A percentile compares a stretch with the other conserved stretches of the same genome.
These are phyloP conservation scores for Leptomonas seymouri DNA, from an alignment of 208 protist species.

Conservation along the genomic window DNA sequence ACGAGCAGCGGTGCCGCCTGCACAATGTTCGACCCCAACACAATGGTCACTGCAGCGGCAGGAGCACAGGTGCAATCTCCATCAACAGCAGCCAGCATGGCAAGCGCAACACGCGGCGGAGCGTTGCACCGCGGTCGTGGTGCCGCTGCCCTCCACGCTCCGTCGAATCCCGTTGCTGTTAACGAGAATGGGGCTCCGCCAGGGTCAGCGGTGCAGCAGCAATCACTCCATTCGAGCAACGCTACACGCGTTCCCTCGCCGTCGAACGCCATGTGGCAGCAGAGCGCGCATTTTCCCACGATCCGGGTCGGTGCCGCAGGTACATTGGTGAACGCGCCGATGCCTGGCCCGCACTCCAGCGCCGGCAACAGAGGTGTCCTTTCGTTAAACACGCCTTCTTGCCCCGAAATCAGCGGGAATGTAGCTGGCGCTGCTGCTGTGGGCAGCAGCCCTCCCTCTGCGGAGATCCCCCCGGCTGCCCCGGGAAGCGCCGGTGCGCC, in stretches of 20 bases:
- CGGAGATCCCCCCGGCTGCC: neutral
- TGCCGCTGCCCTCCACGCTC: conserved; percentile 7
- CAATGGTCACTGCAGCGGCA: too few species aligned
- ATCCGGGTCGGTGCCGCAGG: conserved; percentile 11
- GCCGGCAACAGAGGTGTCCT: neutral
- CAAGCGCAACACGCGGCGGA: conserved; percentile 2
- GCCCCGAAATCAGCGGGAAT: neutral
- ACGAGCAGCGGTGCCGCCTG: conserved; percentile 12
- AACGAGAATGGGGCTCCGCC: too few species aligned
- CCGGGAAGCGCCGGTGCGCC: neutral
- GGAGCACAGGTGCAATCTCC: neutral
- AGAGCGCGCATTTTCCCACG: conserved; percentile 1
- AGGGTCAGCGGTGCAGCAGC: too few species aligned
- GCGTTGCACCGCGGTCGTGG: conserved; percentile 26
- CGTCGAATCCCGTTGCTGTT: neutral
- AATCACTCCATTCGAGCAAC: too few species aligned
- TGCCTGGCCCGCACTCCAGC: neutral
- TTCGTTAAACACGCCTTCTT: neutral
- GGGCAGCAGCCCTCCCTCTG: neutral
- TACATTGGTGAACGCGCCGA: conserved; percentile 11
- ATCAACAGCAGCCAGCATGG: neutral
- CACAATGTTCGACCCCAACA: conserved; percentile 16
- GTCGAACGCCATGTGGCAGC: neutral
- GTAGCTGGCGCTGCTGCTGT: neutral
- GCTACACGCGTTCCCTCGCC: neutral